Conservation (phyloP, 2,329 filamentous ascomycete species). For the Trichoderma atrobrunneum region DNA sequence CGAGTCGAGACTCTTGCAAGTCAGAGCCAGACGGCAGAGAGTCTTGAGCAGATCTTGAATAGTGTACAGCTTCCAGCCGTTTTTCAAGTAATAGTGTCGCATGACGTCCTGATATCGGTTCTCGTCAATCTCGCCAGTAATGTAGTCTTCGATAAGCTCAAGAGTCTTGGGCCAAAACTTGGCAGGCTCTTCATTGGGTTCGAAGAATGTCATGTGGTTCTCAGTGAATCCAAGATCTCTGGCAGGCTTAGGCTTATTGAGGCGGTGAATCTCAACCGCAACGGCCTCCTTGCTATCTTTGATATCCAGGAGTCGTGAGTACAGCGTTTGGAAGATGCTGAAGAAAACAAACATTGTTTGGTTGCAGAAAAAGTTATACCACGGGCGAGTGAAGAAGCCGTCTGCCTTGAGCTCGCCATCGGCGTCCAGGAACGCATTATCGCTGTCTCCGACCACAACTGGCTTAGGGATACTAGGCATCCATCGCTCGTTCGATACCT, state of each 20-base stretch:
- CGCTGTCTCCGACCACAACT: slow-evolving; percentile 51
- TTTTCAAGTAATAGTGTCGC: slow-evolving; percentile 85
- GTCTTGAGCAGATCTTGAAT: slow-evolving; percentile 84
- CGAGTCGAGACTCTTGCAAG: slow-evolving; percentile 79
- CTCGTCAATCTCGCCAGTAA: slow-evolving; percentile 79
- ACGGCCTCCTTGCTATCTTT: slow-evolving; percentile 77
- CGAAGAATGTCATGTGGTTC: slow-evolving; percentile 76
- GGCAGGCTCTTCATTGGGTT: slow-evolving; percentile 54
- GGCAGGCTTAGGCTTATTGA: slow-evolving; percentile 74
- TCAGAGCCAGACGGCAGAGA: slow-evolving; percentile 74
- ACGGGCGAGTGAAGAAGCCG: slow-evolving; percentile 74
- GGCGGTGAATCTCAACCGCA: slow-evolving; percentile 67
- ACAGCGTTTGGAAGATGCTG: slow-evolving; percentile 87
- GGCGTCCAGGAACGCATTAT: slow-evolving; percentile 55
- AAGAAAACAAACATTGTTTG: slow-evolving; percentile 92
- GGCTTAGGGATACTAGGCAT: slow-evolving; percentile 60
- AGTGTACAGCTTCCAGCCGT: slow-evolving; percentile 90
- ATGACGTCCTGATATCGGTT: slow-evolving; percentile 84
- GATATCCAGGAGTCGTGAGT: slow-evolving; percentile 76
- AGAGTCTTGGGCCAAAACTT: slow-evolving; percentile 85
- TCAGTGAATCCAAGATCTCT: slow-evolving; percentile 80
- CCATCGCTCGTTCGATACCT: slow-evolving; percentile 64
- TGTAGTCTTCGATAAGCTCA: slow-evolving; percentile 80
- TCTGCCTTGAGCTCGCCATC: slow-evolving; percentile 69
- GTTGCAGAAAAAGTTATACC: slow-evolving; percentile 90